Evolutionary conservation across 306 rosid genomes (phyloP).

Genomic region (Corylus avellana): DNA sequence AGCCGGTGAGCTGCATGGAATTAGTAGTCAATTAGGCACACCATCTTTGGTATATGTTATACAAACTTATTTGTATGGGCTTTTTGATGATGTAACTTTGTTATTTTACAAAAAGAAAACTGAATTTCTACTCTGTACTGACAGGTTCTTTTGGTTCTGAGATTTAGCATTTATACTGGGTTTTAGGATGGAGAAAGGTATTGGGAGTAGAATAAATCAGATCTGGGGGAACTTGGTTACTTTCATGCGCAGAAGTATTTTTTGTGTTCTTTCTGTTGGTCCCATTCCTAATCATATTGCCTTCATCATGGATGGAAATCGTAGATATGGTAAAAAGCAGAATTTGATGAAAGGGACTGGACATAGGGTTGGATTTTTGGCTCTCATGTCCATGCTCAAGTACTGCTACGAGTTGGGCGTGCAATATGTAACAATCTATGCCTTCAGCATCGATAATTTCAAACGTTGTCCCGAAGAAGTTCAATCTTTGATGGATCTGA

Average conservation of each 20-base stretch:
- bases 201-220: background rate
- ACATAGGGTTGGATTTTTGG: constrained; percentile 33
- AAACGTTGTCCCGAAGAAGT: constrained; percentile 41
- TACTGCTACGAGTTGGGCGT: constrained; percentile 44
- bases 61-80: background rate
- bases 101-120: background rate
- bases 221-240: constrained; percentile 25
- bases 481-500: constrained; percentile 42
- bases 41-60: background rate
- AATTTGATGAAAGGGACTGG: constrained; percentile 31
- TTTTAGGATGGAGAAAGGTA: constrained; percentile 3
- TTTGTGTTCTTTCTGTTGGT: constrained; percentile 30
- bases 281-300: constrained; percentile 40
- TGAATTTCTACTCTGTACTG: background rate
- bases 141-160: constrained; percentile 5
- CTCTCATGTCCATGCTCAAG: constrained; percentile 38
- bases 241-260: constrained; percentile 30
- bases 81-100: background rate
- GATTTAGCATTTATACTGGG: background rate
- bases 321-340: constrained; percentile 33
- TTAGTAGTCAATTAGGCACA: background rate
- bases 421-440: constrained; percentile 39
- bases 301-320: constrained; percentile 49
- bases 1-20: background rate
- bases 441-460: constrained; percentile 45